Percentiles rank a stretch among this genome's conserved stretches.
These are phyloP conservation scores for Linnemannia exigua DNA, from an alignment of 192 early-diverging fungal species.

Conservation along the genomic window DNA sequence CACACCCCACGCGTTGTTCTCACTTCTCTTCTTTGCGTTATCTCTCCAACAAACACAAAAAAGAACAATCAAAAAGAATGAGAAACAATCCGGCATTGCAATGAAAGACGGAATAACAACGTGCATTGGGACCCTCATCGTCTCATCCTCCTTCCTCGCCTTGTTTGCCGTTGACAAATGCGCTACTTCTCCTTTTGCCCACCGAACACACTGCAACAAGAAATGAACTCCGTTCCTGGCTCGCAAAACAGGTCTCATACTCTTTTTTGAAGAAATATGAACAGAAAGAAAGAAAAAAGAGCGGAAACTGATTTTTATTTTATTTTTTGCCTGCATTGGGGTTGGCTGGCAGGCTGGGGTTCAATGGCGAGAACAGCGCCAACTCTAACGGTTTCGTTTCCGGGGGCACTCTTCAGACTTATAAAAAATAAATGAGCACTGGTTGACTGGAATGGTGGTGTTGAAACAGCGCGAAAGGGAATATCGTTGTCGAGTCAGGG, in stretches of 20 bases:
- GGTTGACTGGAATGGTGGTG: too few relatives aligned
- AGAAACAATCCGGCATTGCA: background rate
- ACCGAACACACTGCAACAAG: background rate
- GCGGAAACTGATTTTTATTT: background rate
- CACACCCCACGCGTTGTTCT: background rate
- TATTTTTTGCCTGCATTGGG: background rate
- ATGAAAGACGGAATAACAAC: background rate
- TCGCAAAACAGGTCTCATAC: background rate
- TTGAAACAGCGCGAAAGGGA: too few relatives aligned
- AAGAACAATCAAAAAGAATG: background rate
- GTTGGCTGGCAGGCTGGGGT: background rate
- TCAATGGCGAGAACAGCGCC: background rate
- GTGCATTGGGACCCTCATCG: too few relatives aligned
- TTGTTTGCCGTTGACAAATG: too few relatives aligned
- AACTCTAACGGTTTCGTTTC: slow-evolving; percentile 5
- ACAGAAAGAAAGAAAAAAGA: background rate
- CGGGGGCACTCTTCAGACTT: background rate
- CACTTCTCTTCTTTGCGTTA: background rate
- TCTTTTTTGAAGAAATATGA: background rate
- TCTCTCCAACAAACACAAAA: background rate
- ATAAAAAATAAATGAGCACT: too few relatives aligned
- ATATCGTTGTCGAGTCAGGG: too few relatives aligned
- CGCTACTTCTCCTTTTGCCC: background rate
- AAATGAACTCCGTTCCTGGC: background rate
- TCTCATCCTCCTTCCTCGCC: too few relatives aligned